phyloP scores from a whole-genome alignment of 1,139 yeast species.

The Hansenula lynferdii region DNA sequence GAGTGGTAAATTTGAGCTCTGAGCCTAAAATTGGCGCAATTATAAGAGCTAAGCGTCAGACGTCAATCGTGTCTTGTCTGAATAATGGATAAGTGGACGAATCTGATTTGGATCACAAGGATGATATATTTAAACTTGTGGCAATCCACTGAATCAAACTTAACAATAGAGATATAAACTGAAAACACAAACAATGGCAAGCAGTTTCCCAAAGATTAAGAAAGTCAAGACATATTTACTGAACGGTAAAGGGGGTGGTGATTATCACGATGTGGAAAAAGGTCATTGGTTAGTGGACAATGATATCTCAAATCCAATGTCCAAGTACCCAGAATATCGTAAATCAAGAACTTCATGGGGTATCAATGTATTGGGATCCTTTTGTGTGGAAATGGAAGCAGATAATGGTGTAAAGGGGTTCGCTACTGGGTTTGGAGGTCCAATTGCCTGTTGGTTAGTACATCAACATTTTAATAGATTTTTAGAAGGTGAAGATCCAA shows the following conservation, averaged over 20 bases:
- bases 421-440: constrained; percentile 52
- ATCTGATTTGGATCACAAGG: too few species aligned
- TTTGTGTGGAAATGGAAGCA: constrained; percentile 43
- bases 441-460: constrained; percentile 44
- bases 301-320: constrained; percentile 43
- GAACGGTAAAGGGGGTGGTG: constrained; percentile 44
- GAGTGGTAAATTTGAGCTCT: too few species aligned
- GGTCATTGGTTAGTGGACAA: constrained; percentile 46
- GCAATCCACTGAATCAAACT: too few species aligned
- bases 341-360: constrained; percentile 43
- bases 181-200: too few species aligned
- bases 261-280: constrained; percentile 41
- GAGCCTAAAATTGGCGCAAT: too few species aligned
- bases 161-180: too few species aligned
- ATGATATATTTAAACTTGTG: too few species aligned
- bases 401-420: constrained; percentile 43
- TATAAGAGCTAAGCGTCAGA: too few species aligned
- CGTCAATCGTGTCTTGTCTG: too few species aligned
- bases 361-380: constrained; percentile 45
- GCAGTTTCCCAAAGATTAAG: constrained; percentile 35
- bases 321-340: constrained; percentile 39
- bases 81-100: too few species aligned
- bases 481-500: constrained; percentile 40
- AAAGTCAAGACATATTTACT: constrained; percentile 37
- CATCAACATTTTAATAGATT: constrained; percentile 41